Evolutionary conservation across 2,329 filamentous ascomycete genomes (phyloP).

Genomic region (Pseudogymnoascus verrucosus): DNA sequence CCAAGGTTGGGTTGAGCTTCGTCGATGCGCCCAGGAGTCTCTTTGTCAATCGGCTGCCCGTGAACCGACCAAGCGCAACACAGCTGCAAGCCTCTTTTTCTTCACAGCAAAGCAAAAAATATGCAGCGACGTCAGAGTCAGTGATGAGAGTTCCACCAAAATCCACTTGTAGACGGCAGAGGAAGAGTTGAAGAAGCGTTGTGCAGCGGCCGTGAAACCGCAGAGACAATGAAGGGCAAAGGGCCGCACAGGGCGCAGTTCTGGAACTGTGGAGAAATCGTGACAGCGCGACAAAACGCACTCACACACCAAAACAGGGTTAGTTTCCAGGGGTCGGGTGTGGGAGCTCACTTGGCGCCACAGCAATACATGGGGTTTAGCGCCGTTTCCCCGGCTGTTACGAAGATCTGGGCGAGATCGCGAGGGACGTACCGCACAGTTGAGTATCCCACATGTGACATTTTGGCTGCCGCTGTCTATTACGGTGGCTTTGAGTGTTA

Average conservation of each 20-base stretch:
- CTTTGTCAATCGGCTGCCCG: background rate
- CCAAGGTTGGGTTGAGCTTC: conserved; percentile 5
- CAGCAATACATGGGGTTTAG: conserved; percentile 3
- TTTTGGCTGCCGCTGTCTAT: background rate
- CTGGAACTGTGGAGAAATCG: background rate
- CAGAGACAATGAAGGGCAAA: conserved; percentile 2
- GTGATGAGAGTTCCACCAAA: background rate
- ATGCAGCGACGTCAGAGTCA: background rate
- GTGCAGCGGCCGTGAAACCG: conserved; percentile 6
- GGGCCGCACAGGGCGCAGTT: background rate
- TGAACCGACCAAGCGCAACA: background rate
- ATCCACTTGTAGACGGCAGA: background rate
- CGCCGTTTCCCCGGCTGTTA: background rate
- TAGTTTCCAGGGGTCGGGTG: background rate
- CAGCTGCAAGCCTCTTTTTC: background rate
- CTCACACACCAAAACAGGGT: background rate
- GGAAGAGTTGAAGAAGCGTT: background rate
- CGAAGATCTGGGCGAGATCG: conserved; percentile 1
- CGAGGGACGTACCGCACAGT: background rate
- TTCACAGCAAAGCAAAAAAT: background rate
- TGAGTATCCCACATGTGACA: background rate
- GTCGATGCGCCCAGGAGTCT: background rate
- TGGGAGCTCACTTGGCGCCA: background rate
- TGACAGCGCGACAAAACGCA: conserved; percentile 8
- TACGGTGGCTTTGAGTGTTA: background rate